Conservation (phyloP, 257 asterid genomes). For the Salvia splendens region DNA sequence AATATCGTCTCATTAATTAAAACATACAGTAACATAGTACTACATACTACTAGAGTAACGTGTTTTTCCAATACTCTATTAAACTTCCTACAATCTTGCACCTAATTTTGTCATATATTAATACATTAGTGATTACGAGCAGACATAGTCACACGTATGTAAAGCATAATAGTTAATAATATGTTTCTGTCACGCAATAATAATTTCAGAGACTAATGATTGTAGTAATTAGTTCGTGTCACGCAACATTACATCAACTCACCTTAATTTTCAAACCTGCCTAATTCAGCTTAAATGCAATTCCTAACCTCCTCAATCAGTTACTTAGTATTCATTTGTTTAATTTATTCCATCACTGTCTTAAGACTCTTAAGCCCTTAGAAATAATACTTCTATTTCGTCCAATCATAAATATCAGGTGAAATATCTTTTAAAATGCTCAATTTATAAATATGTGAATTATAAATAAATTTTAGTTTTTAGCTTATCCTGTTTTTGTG, state of each 20-base stretch:
- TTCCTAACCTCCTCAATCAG: background rate
- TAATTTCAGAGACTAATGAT: too few relatives aligned
- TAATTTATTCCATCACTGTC: too few relatives aligned
- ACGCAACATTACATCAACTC: slow-evolving; percentile 16
- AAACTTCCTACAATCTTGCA: background rate
- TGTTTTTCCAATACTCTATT: background rate
- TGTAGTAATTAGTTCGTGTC: background rate
- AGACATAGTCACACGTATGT: slow-evolving; percentile 15
- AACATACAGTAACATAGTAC: too few relatives aligned
- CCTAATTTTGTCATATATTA: slow-evolving; percentile 20
- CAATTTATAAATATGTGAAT: background rate
- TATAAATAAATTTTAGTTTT: background rate
- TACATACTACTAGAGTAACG: background rate
- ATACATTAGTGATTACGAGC: background rate
- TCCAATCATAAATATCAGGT: background rate
- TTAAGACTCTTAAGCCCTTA: background rate
- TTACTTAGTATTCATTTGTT: too few relatives aligned
- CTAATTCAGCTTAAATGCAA: slow-evolving; percentile 24
- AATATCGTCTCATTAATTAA: background rate
- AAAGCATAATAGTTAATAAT: background rate
- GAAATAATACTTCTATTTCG: background rate
- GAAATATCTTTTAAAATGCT: background rate
- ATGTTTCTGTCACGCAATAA: too few relatives aligned
- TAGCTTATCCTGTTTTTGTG: too few relatives aligned
- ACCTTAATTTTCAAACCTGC: slow-evolving; percentile 25